Percentiles rank a stretch among this genome's conserved stretches.
Conservation (phyloP, 148 eudicot species). For the Diospyros lotus region DNA sequence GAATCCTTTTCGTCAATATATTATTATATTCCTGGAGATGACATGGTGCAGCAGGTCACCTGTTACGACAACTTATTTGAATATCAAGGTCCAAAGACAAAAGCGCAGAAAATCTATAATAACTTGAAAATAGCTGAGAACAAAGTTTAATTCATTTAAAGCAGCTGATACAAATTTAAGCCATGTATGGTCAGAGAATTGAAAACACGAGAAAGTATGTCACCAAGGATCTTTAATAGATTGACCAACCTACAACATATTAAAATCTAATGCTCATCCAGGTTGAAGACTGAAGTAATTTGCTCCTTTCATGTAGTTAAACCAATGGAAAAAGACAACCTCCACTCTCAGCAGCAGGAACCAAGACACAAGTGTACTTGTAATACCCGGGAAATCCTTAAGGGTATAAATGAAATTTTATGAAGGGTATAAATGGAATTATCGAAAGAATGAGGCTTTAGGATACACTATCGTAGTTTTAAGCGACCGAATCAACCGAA, state of each 20-base stretch:
- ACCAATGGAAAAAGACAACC: too few species aligned
- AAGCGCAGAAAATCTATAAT: not conserved
- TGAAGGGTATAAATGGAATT: too few species aligned
- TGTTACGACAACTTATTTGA: slow-evolving; percentile 17
- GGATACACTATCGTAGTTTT: too few species aligned
- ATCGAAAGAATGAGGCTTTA: too few species aligned
- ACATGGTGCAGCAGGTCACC: slow-evolving; percentile 27
- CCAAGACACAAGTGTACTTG: too few species aligned
- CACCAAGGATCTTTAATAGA: not conserved
- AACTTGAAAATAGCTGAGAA: not conserved
- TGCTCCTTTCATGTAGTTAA: too few species aligned
- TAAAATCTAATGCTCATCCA: slow-evolving; percentile 1
- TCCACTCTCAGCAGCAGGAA: too few species aligned
- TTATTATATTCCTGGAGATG: slow-evolving; percentile 63
- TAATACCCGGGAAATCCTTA: too few species aligned
- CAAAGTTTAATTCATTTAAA: not conserved
- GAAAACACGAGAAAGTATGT: not conserved
- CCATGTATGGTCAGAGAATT: not conserved
- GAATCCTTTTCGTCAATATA: slow-evolving; percentile 52
- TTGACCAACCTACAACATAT: not conserved
- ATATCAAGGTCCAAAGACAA: slow-evolving; percentile 14
- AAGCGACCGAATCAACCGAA: too few species aligned
- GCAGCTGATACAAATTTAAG: not conserved
- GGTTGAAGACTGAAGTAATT: too few species aligned
- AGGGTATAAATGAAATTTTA: too few species aligned